A percentile compares a stretch with the other conserved stretches of the same genome.
phyloP scores from a whole-genome alignment of 169 alveolate species.

The Cryptosporidium bovis region DNA sequence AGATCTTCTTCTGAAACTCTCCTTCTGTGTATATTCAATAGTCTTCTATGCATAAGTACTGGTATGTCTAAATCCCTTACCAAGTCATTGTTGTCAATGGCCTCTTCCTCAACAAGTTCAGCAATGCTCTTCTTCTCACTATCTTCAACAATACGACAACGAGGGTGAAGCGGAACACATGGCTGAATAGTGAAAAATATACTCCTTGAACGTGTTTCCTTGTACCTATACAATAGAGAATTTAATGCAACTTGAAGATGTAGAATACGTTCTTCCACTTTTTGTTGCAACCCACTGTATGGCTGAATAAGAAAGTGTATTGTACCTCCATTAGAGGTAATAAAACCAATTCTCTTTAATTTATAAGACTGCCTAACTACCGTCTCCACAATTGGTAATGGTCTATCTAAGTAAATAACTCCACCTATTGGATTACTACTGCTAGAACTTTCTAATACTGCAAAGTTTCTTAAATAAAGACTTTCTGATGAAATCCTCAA shows the following conservation, averaged over 20 bases:
- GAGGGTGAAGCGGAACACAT: constrained; percentile 78
- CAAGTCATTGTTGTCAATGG: not conserved
- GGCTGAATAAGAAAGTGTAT: constrained; percentile 80
- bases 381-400: constrained; percentile 57
- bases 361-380: constrained; percentile 77
- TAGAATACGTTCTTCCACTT: constrained; percentile 79
- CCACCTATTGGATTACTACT: constrained; percentile 73
- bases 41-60: constrained; percentile 76
- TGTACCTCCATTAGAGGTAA: constrained; percentile 77
- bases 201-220: constrained; percentile 77
- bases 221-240: constrained; percentile 73
- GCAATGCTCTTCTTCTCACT: constrained; percentile 55
- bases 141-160: constrained; percentile 79
- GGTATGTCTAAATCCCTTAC: constrained; percentile 78
- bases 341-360: constrained; percentile 76
- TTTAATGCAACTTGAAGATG: constrained; percentile 77
- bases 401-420: constrained; percentile 75
- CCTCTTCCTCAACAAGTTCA: constrained; percentile 76
- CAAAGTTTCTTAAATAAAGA: constrained; percentile 60
- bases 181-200: constrained; percentile 75
- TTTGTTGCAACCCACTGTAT: constrained; percentile 79
- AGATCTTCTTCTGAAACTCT: constrained; percentile 7
- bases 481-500: constrained; percentile 75
- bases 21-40: constrained; percentile 18
- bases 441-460: constrained; percentile 54